Base-by-base conservation (phyloP, 2,329 filamentous ascomycete genomes). In the Apiospora pterosperma region DNA sequence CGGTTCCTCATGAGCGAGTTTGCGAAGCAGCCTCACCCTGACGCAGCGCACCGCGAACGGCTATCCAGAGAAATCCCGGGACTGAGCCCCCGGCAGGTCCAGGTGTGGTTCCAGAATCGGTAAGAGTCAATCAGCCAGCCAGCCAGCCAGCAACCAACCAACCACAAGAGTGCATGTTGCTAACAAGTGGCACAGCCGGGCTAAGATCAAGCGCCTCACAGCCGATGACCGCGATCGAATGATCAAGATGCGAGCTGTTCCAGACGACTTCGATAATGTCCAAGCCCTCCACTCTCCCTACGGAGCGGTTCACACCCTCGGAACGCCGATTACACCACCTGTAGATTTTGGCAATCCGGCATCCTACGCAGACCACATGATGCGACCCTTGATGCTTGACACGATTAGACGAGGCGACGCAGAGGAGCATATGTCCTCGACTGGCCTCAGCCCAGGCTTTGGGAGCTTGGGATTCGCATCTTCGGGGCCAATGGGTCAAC, bases 21-120 rank as follows among this genome's bases (percentile, higher is more conserved):
- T 74, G 92, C 93, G 64, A 93, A 96, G 72, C 93, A 98, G 75
- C 92, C 94, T 28, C 94, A 97, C 75, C 94, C 94, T 8, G 94
- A 98, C 79, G 94, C 94, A 44, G 92, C 92, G 59, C 93, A 97
- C 76, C 86, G 94, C 67, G 94, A 97, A 76, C 86, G 93, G 59
- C 82, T 98, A 41, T 95, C 94, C 4, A 84, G 91, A 68, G 93
- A 97, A 76, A 97, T 98, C 58, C 94, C 95, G 36, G 95, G 94
- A 0, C 80, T 98, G 60, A 97, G 92, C 72, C 92, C 94, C 41
- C 88, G 94, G 67, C 94, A 98, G 76, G 95, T 98, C 28, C 94
- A 98, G 77, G 94, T 98, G 61, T 98, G 94, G 95, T 98, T 98
- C 79, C 94, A 98, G 78, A 98, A 98, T 79, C 88, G 94, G 94